Evolutionary conservation across 78 protist genomes (phyloP).

Genomic region (Dictyostelium citrinum): DNA sequence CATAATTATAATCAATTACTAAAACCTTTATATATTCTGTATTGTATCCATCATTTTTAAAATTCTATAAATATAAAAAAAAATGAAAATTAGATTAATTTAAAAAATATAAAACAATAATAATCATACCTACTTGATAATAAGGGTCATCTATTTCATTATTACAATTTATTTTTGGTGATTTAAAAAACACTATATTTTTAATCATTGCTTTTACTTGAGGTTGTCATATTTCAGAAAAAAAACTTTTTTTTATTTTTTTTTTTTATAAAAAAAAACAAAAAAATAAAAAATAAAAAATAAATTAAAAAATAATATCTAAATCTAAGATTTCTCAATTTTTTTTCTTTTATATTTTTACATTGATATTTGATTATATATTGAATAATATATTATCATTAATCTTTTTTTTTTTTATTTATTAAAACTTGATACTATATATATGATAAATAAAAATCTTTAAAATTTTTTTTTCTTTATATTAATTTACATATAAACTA

Average conservation of each 20-base stretch:
- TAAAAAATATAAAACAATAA: neutral
- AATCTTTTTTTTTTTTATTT: too few relatives aligned
- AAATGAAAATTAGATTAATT: neutral
- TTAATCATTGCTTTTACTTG: neutral
- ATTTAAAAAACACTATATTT: slow-evolving; percentile 15
- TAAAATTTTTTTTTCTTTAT: neutral
- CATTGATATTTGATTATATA: neutral
- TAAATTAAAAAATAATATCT: neutral
- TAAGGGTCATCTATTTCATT: neutral
- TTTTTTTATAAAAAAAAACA: neutral
- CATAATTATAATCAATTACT: neutral
- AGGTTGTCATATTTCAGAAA: neutral
- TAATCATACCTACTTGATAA: neutral
- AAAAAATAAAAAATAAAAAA: neutral
- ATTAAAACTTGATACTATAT: neutral
- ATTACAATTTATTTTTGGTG: neutral
- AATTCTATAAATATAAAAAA: neutral
- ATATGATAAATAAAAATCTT: neutral
- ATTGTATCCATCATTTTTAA: neutral
- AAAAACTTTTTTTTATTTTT: neutral
- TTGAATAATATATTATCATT: neutral
- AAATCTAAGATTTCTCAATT: neutral
- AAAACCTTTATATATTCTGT: neutral
- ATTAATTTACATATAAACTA: slow-evolving; percentile 6
- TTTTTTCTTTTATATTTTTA: neutral